Evolutionary conservation across 2,329 filamentous ascomycete genomes (phyloP), one percentile per base, ranked within the genome.

Genomic region (Fusarium dimerum): DNA sequence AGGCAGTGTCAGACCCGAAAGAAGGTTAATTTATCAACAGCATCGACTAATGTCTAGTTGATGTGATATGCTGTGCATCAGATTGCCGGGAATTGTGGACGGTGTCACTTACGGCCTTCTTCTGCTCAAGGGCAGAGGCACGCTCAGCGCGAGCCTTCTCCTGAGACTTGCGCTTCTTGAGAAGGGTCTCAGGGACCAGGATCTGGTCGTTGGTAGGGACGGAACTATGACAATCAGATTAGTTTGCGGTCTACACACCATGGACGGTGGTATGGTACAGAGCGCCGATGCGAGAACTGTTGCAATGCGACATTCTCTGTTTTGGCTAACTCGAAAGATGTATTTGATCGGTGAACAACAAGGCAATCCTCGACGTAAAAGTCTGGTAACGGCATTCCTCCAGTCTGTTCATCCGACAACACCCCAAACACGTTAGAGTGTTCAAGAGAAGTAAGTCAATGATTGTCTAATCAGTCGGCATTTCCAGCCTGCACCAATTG

Each of bases 121-220:
- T 89, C 84, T 96, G 89, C 79, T 92, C 84, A 65, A 86, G 76
- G 71, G 90, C 89, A 64, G 89, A 84, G 67, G 83, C 78, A 76
- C 87, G 88, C 80, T 93, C 90, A 77, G 94, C 92, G 77, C 92
- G 90, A 76, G 92, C 92, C 87, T 97, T 96, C 87, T 99, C 94
- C 83, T 97, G 93, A 78, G 86, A 91, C 92, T 99, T 99, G 84
- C 94, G 90, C 91, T 99, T 99, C 90, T 99, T 99, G 78, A 99
- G 87, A 73, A 99, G 90, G 71, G 94, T 99, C 90, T 99, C 94
- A 69, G 94, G 94, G 75, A 97, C 91, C 77, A 97, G 84, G 77
- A 99, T 87, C 78, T 97, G 89, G 78, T 97, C 90, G 79, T 92
- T 81, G 78, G 92, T 96, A 68, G 94, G 91, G 73, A 96, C 90